Base-by-base conservation (phyloP, 1,139 yeast species). In the Komagataea norvegica region DNA sequence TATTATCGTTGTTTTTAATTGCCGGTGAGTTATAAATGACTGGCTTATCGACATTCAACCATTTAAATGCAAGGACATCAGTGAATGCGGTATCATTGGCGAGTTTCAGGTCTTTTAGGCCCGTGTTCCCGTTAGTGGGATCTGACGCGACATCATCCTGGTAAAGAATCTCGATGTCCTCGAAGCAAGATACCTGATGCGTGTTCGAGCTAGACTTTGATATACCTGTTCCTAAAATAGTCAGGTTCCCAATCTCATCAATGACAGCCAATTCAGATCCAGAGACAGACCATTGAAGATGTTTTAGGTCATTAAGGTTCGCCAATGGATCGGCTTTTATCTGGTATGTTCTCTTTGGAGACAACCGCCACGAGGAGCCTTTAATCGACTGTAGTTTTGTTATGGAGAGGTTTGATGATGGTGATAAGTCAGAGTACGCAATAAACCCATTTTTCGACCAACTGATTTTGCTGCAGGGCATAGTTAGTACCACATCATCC, bases 401-500 rank as follows among this genome's bases (percentile, higher is more conserved):
- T 43, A 82, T 61, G 37, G 64, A 61, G 29, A 82, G 56, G 48
- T 48, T 35, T 40, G 57, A 36, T 55, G 60, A 24, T 41, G 39
- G 33, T 36, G 48, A 35, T 28, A 41, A 36, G 31, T 47, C 42
- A 31, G 37, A 65, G 48, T 76, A 81, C 2, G 89, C 91, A 18
- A 84, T 69, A 51, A 80, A 76, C 14, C 93, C 93, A 52, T 77
- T 79, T 45, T 74, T 70, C 15, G 88, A 80, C 94, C 93, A 84
- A 15, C 87, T 72, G 23, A 82, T 68, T 32, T 54, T 59, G 34
- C 63, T 59, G 29, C 17, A 10, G 25, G 10, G 3, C 8, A 18
- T 6, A 9, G 38, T 35, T 35, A 35, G 38, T 22, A n/a, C 5
- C n/a, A n/a, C n/a, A n/a, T n/a, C n/a, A n/a, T n/a, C n/a, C n/a